phyloP scores from a whole-genome alignment of 805 yeast genomes.

The Pichia deserticola region DNA sequence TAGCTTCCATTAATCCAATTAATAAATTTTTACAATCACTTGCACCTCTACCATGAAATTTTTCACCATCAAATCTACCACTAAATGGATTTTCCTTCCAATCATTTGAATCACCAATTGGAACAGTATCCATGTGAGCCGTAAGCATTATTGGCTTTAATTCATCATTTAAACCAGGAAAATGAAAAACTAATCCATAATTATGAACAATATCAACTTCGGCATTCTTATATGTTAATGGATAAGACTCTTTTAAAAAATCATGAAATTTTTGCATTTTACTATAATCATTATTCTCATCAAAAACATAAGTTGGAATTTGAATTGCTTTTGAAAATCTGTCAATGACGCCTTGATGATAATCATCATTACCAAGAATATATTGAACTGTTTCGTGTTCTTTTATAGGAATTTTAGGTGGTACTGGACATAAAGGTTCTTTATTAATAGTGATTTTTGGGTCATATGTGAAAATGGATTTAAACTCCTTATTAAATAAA shows the following conservation, averaged over 20 bases:
- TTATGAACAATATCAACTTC: slow-evolving; percentile 50
- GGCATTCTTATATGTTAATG: slow-evolving; percentile 33
- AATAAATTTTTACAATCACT: slow-evolving; percentile 68
- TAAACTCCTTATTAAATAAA: no score
- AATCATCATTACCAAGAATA: slow-evolving; percentile 30
- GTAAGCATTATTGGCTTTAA: slow-evolving; percentile 62
- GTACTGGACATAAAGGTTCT: slow-evolving; percentile 20
- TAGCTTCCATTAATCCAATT: slow-evolving; percentile 57
- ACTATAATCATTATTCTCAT: slow-evolving; percentile 13
- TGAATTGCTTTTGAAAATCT: slow-evolving; percentile 43
- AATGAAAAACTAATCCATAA: slow-evolving; percentile 58
- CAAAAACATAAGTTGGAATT: slow-evolving; percentile 41
- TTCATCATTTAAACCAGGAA: slow-evolving; percentile 45
- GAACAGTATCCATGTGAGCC: slow-evolving; percentile 81
- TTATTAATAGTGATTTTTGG: background rate
- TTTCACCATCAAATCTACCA: slow-evolving; percentile 59
- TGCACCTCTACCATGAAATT: slow-evolving; percentile 72
- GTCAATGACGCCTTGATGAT: slow-evolving; percentile 30
- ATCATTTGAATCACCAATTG: slow-evolving; percentile 47
- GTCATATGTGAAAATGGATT: no score
- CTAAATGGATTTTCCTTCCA: slow-evolving; percentile 67
- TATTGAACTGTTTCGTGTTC: slow-evolving; percentile 12
- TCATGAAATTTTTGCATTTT: slow-evolving; percentile 19
- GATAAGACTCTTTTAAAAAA: slow-evolving; percentile 11
- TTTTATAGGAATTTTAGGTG: slow-evolving; percentile 15